These are phyloP conservation scores for Sutorius australiensis DNA, from an alignment of 768 basidiomycete species.

Conservation along the genomic window DNA sequence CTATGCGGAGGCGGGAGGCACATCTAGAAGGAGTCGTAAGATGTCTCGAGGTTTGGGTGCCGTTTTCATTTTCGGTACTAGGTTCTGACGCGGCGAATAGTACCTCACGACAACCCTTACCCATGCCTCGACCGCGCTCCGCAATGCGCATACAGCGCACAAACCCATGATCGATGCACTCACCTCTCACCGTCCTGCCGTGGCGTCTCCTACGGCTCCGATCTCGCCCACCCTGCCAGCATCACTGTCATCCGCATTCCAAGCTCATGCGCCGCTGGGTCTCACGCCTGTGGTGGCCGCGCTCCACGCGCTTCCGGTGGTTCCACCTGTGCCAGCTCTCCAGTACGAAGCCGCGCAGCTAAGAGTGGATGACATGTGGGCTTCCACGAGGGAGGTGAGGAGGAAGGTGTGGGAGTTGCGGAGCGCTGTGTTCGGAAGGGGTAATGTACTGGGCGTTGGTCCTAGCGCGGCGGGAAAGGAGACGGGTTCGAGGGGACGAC, in stretches of 20 bases:
- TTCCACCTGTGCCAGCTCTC: slow-evolving; percentile 39
- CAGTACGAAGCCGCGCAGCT: slow-evolving; percentile 73
- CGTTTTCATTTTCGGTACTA: slow-evolving; percentile 7
- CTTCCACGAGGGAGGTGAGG: slow-evolving; percentile 55
- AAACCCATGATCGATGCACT: slow-evolving; percentile 44
- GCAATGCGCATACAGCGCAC: slow-evolving; percentile 55
- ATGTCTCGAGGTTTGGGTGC: slow-evolving; percentile 48
- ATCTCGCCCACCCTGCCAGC: background rate
- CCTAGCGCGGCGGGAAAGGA: slow-evolving; percentile 54
- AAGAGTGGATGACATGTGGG: slow-evolving; percentile 62
- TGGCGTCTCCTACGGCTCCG: background rate
- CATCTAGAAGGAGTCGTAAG: slow-evolving; percentile 63
- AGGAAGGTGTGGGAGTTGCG: slow-evolving; percentile 62
- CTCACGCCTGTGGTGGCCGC: slow-evolving; percentile 28
- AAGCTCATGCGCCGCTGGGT: slow-evolving; percentile 1
- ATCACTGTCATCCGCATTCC: slow-evolving; percentile 1
- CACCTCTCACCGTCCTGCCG: slow-evolving; percentile 24
- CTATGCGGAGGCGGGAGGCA: slow-evolving; percentile 62
- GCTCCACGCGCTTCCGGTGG: slow-evolving; percentile 33
- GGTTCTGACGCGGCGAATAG: slow-evolving; percentile 24
- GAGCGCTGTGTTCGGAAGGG: slow-evolving; percentile 67
- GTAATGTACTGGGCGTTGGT: slow-evolving; percentile 38
- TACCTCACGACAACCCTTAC: slow-evolving; percentile 52
- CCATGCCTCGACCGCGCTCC: slow-evolving; percentile 52
- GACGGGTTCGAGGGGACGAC: slow-evolving; percentile 32